Evolutionary conservation across 176 grass and related monocot species (phyloP).

Genomic region (Cenchrus fungigraminus): DNA sequence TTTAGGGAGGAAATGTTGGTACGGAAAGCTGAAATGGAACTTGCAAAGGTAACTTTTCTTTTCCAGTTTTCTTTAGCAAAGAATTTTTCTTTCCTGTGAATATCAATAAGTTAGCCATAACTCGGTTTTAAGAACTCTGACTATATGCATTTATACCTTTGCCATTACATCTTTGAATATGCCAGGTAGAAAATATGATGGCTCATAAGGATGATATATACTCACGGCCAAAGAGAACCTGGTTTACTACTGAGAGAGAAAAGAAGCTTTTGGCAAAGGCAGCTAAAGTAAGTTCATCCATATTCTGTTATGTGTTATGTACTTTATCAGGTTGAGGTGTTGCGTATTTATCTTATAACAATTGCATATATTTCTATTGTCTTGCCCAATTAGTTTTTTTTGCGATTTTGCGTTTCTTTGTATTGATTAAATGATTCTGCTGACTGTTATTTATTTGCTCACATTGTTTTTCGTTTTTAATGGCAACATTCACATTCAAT

Average conservation of each 20-base stretch:
- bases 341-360: slow-evolving; percentile 8
- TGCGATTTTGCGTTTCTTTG: background rate
- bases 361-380: background rate
- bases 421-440: background rate
- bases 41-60: slow-evolving; percentile 59
- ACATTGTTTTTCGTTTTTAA: background rate
- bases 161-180: slow-evolving; percentile 30
- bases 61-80: slow-evolving; percentile 13
- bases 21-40: slow-evolving; percentile 97
- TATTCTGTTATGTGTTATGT: background rate
- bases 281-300: slow-evolving; percentile 62
- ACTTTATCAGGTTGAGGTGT: background rate
- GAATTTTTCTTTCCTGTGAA: background rate
- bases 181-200: slow-evolving; percentile 94
- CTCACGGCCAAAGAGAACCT: slow-evolving; percentile 88
- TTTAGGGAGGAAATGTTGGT: slow-evolving; percentile 83
- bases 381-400: too few species aligned
- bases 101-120: slow-evolving; percentile 3
- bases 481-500: background rate
- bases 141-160: slow-evolving; percentile 16
- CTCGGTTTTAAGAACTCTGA: background rate
- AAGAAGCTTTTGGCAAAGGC: slow-evolving; percentile 82
- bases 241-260: slow-evolving; percentile 92
- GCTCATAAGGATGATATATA: slow-evolving; percentile 92
- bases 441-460: background rate